Evolutionary conservation across 176 grass and related monocot species (phyloP).

Genomic region (Puccinellia tenuiflora): DNA sequence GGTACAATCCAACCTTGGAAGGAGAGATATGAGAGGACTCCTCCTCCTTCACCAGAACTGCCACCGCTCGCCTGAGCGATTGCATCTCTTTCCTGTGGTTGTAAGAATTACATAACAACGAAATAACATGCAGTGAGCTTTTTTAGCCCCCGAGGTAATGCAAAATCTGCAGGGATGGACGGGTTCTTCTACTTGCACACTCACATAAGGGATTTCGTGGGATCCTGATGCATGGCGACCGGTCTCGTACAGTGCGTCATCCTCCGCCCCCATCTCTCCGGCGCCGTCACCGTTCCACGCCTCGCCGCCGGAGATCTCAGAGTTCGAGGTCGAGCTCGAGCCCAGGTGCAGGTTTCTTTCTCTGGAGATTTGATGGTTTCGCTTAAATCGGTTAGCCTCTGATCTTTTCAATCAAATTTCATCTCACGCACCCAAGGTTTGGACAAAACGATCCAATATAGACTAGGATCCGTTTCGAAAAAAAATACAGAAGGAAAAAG

Average conservation of each 20-base stretch:
- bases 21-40: conserved; percentile 70
- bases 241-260: conserved; percentile 44
- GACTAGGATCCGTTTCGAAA: no score
- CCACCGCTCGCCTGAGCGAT: conserved; percentile 3
- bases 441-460: not conserved
- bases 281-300: not conserved
- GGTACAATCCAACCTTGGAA: conserved; percentile 43
- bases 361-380: not conserved
- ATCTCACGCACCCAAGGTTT: not conserved
- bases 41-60: conserved; percentile 13
- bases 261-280: conserved; percentile 18
- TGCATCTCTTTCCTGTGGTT: conserved; percentile 19
- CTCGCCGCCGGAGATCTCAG: conserved; percentile 25
- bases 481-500: not conserved
- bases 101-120: not conserved
- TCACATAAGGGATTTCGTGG: conserved; percentile 27
- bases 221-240: conserved; percentile 34
- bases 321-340: not conserved
- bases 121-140: not conserved
- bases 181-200: not conserved
- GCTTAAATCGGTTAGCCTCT: not conserved
- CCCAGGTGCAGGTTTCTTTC: not conserved
- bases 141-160: not conserved
- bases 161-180: not conserved
- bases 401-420: not conserved